These are phyloP conservation scores for Coemansia sp. DNA, from an alignment of 192 early-diverging fungal species.

Conservation along the genomic window DNA sequence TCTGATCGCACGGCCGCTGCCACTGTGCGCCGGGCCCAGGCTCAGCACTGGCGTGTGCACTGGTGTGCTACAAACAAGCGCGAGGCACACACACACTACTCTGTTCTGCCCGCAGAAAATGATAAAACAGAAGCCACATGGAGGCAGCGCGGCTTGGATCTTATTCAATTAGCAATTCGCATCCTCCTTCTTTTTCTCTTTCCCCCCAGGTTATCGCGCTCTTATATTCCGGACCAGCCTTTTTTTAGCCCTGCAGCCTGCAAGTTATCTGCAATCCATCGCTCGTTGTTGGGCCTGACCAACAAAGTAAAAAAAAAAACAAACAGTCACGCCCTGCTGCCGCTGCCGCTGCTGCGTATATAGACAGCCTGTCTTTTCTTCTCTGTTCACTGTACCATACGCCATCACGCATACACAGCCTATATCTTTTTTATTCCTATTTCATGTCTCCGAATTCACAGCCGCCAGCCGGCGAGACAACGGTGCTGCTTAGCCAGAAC, in stretches of 20 bases:
- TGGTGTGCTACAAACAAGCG: not conserved
- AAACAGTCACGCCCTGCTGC: not conserved
- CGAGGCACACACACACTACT: no score
- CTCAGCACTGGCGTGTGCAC: not conserved
- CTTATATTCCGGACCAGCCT: not conserved
- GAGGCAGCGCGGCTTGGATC: not conserved
- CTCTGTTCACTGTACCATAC: no score
- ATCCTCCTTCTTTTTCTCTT: no score
- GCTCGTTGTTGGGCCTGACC: not conserved
- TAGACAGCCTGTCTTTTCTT: not conserved
- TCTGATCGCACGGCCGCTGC: no score
- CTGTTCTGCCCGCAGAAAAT: no score
- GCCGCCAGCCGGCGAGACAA: slow-evolving; percentile 4
- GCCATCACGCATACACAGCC: not conserved
- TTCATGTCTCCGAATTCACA: not conserved
- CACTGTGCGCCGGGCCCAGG: no score
- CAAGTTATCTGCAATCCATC: not conserved
- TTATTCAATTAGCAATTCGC: not conserved
- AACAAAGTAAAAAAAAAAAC: not conserved
- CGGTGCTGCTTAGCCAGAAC: slow-evolving; percentile 1
- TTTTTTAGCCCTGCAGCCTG: not conserved
- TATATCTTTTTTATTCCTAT: not conserved
- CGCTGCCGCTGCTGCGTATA: not conserved
- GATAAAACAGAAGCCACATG: no score
- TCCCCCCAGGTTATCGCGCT: no score